Percentiles rank a stretch among this genome's conserved stretches.
Conservation (phyloP, 257 asterid species). For the Solanum bulbocastanum region DNA sequence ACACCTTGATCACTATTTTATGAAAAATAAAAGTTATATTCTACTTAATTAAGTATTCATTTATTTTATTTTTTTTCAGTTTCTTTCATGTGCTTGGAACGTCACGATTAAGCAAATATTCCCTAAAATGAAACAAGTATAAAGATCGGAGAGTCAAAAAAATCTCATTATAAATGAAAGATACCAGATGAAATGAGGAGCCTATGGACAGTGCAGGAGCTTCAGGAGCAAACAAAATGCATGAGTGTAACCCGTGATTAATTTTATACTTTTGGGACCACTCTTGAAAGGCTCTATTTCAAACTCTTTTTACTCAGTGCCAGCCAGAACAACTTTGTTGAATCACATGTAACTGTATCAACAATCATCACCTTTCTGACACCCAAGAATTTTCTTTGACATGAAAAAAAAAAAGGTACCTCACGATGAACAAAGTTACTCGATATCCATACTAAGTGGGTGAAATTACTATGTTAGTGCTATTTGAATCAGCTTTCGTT, state of each 20-base stretch:
- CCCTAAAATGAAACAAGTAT: background rate
- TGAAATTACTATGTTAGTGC: background rate
- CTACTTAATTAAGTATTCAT: background rate
- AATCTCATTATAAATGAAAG: background rate
- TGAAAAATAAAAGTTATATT: background rate
- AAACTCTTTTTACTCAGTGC: background rate
- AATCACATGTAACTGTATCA: background rate
- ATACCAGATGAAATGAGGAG: background rate
- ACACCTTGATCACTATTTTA: background rate
- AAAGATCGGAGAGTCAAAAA: background rate
- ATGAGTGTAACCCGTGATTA: background rate
- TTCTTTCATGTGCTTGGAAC: background rate
- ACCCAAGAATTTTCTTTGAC: background rate
- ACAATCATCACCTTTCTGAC: background rate
- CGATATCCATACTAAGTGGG: background rate
- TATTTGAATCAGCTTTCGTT: background rate
- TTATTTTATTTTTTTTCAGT: background rate
- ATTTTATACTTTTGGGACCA: background rate
- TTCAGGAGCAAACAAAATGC: background rate
- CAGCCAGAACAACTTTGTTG: background rate
- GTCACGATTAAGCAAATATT: background rate
- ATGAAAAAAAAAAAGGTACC: too few species aligned
- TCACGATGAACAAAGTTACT: background rate
- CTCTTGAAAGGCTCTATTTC: background rate
- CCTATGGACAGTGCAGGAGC: background rate